Percentiles rank a stretch among this genome's conserved stretches.
phyloP scores from a whole-genome alignment of 345 rosid species.

The Boechera divaricarpa region DNA sequence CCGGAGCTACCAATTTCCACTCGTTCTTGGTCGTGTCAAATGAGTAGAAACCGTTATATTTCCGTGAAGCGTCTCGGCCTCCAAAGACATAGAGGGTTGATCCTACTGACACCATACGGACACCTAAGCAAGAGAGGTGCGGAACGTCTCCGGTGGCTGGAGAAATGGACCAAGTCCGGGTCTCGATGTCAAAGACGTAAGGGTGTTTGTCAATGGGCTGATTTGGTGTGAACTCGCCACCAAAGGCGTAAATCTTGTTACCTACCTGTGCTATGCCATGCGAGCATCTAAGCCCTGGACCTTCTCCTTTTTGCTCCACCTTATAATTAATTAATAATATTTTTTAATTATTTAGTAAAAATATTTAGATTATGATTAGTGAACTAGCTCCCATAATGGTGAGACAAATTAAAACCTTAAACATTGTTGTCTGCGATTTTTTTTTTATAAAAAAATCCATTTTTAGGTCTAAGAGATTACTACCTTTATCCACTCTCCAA shows the following conservation, averaged over 20 bases:
- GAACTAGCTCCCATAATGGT: not conserved
- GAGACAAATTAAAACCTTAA: too few relatives aligned
- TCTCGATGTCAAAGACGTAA: constrained; percentile 37
- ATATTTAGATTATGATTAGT: not conserved
- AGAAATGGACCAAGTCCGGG: constrained; percentile 37
- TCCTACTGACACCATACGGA: constrained; percentile 35
- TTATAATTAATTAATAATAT: not conserved
- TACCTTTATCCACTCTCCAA: too few relatives aligned
- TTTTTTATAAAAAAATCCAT: too few relatives aligned
- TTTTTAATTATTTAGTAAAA: not conserved
- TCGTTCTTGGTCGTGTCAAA: constrained; percentile 35
- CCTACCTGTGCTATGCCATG: constrained; percentile 44
- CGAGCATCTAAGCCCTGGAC: constrained; percentile 39
- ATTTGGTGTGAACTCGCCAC: constrained; percentile 43
- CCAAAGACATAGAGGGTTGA: constrained; percentile 37
- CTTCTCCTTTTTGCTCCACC: constrained; percentile 41
- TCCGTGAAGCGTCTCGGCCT: constrained; percentile 35
- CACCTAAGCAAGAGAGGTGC: constrained; percentile 36
- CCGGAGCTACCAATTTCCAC: constrained; percentile 40
- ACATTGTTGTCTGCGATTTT: too few relatives aligned
- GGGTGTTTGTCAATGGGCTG: constrained; percentile 40
- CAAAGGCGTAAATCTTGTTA: constrained; percentile 40
- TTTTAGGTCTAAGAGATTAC: too few relatives aligned
- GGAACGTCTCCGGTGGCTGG: constrained; percentile 42
- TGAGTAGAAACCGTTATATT: constrained; percentile 41